Conservation (phyloP, 345 rosid genomes). For the Sonneratia alba region DNA sequence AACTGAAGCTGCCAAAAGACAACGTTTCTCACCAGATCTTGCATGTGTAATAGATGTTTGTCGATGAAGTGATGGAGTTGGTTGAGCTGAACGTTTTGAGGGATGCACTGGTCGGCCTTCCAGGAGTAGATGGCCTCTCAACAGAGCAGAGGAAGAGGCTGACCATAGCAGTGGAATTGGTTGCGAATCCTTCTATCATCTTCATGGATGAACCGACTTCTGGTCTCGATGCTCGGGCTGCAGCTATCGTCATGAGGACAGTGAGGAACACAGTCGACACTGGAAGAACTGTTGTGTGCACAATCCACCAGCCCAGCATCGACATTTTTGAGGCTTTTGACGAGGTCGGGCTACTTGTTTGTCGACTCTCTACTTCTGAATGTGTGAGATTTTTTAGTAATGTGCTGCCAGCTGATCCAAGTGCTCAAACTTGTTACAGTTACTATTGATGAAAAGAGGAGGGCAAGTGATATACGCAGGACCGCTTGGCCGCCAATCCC, state of each 20-base stretch:
- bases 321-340: constrained; percentile 90
- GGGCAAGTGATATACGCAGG: constrained; percentile 90
- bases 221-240: constrained; percentile 95
- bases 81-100: constrained; percentile 69
- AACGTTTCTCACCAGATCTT: background rate
- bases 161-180: constrained; percentile 91
- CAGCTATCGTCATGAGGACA: constrained; percentile 92
- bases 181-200: constrained; percentile 86
- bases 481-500: constrained; percentile 62
- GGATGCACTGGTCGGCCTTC: constrained; percentile 80
- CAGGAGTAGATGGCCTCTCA: constrained; percentile 72
- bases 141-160: constrained; percentile 92
- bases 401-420: background rate
- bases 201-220: constrained; percentile 97
- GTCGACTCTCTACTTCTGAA: background rate
- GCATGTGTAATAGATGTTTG: constrained; percentile 49
- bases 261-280: constrained; percentile 92
- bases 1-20: too few species aligned
- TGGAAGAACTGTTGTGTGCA: constrained; percentile 93
- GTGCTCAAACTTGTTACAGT: constrained; percentile 27
- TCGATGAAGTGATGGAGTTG: constrained; percentile 89
- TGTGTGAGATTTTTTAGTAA: constrained; percentile 3
- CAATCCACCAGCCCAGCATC: constrained; percentile 93
- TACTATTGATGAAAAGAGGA: constrained; percentile 83
- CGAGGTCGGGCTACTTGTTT: constrained; percentile 38